Base-by-base conservation (phyloP, 768 basidiomycete genomes). In the Suillus subaureus region DNA sequence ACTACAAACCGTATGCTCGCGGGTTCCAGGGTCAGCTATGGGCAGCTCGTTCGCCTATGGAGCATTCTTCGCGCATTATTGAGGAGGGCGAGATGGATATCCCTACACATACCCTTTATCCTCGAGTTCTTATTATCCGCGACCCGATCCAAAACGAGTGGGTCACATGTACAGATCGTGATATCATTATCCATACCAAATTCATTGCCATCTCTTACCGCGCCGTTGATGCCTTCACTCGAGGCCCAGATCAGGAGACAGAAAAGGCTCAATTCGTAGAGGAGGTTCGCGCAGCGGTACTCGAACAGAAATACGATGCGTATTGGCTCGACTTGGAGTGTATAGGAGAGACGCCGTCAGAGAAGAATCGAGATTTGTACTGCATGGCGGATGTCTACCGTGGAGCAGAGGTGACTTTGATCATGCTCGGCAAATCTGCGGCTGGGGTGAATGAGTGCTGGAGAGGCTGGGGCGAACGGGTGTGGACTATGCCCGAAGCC, bases 301-400 rank as follows among this genome's bases (percentile, higher is more conserved):
- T 69, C 33, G 63, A 26, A 26, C 43, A 49, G 33, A 51, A 47
- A 7, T 61, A 61, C 31, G 2, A 66, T 5, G 70, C 70, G 6
- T 71, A 71, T 52, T 71, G 70, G 70, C 61, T 66, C 28, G 70
- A 71, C 45, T 15, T 70, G 58, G 70, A 71, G 35, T 71, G 70
- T 33, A 11, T 69, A 39, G 68, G 68, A 8, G 33, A 69, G 37
- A 63, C 62, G 16, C 35, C 55, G 7, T 62, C 65, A n/a, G 69
- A 70, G 35, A 70, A 66, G 51, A 70, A 70, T 26, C 9, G 62
- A 16, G 69, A 68, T 43, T 31, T 70, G 26, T 70, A 70, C 43
- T 61, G 70, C n/a, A 70, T 70, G 69, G 62, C 69, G 23, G 70
- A 70, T 26, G 47, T 70, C 28, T 70, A 70, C 28, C 51, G 69